phyloP scores from a whole-genome alignment of 371 early-diverging fungal genomes.

The Mortierella sp. region DNA sequence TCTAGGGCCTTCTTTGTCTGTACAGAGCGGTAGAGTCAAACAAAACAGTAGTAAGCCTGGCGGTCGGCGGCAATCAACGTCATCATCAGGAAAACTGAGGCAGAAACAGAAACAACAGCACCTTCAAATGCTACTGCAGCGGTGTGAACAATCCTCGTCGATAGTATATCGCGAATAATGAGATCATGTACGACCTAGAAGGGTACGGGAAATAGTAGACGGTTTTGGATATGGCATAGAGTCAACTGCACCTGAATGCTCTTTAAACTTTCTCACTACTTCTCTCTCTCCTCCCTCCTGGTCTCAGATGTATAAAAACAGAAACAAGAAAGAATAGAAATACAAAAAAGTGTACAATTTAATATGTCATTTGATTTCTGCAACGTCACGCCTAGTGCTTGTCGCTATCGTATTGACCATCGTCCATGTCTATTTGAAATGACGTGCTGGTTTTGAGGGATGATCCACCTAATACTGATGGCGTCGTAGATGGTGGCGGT shows the following conservation, averaged over 20 bases:
- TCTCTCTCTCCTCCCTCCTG: no score
- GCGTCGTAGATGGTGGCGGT: not conserved
- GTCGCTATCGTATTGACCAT: not conserved
- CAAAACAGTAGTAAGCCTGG: constrained; percentile 1
- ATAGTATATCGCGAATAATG: not conserved
- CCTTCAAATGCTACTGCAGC: constrained; percentile 16
- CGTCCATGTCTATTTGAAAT: constrained; percentile 2
- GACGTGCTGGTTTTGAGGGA: constrained; percentile 16
- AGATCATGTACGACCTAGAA: no score
- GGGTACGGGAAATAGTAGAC: no score
- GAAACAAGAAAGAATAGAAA: no score
- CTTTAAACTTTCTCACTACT: no score
- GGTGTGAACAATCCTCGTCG: constrained; percentile 9
- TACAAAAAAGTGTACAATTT: constrained; percentile 4
- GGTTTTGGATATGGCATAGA: no score
- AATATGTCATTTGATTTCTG: not conserved
- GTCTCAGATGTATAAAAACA: no score
- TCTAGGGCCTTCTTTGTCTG: not conserved
- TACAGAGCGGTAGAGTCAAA: constrained; percentile 9
- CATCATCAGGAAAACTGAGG: constrained; percentile 5
- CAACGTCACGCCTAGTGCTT: not conserved
- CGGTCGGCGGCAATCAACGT: constrained; percentile 12
- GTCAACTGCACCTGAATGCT: no score
- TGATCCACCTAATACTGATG: constrained; percentile 1
- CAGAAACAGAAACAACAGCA: constrained; percentile 20